Evolutionary conservation across 1,284 basidiomycete species (phyloP).

Genomic region (Ceratobasidium sp.): DNA sequence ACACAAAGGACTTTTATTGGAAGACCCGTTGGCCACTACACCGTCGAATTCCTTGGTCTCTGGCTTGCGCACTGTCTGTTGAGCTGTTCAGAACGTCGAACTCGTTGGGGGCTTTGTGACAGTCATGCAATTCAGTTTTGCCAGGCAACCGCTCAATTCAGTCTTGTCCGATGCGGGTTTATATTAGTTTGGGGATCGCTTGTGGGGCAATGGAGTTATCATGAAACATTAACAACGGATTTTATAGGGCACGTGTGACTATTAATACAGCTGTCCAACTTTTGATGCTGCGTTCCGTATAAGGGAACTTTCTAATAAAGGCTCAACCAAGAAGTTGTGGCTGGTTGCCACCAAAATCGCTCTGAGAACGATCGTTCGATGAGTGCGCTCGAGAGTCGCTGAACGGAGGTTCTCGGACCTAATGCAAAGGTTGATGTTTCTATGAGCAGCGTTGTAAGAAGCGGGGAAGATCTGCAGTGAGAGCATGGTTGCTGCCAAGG

Average conservation of each 20-base stretch:
- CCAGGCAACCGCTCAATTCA: too few species aligned
- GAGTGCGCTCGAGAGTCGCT: too few species aligned
- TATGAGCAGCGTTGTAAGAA: background rate
- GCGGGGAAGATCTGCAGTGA: background rate
- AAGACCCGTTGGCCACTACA: background rate
- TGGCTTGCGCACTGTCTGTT: background rate
- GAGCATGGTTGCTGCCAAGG: background rate
- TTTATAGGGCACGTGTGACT: background rate
- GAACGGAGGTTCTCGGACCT: too few species aligned
- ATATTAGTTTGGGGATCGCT: background rate
- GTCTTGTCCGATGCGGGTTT: background rate
- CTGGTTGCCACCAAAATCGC: background rate
- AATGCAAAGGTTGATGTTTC: constrained; percentile 1
- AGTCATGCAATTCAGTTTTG: too few species aligned
- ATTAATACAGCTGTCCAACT: background rate
- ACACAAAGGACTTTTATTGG: constrained; percentile 16
- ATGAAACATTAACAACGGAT: background rate
- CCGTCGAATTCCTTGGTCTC: background rate
- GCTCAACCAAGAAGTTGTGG: background rate
- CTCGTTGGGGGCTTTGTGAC: too few species aligned
- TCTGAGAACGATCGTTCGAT: too few species aligned
- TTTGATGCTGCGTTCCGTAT: background rate
- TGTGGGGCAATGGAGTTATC: background rate
- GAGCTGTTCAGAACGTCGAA: background rate
- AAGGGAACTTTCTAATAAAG: constrained; percentile 1